Evolutionary conservation across 768 basidiomycete species (phyloP), one percentile per base, ranked within the genome.

Genomic region (Boletus edulis): DNA sequence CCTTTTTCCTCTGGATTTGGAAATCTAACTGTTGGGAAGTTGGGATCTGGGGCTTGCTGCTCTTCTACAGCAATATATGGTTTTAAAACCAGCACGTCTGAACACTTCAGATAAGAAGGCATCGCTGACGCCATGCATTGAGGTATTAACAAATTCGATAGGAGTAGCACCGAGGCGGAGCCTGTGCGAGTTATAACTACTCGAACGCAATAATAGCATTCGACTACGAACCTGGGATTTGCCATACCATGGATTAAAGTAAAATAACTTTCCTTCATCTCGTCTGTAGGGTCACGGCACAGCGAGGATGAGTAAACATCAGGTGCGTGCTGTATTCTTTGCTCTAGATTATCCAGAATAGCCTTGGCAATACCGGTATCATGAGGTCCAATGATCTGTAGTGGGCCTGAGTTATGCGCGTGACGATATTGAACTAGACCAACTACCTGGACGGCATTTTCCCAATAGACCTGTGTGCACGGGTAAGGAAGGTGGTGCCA

Each of bases 1-100:
- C 93, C 93, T 71, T 89, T 86, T 68, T 95, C 93, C 69, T 95
- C 93, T 2, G 93, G 93, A 64, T 95, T 95, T 3, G 93, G 93
- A 68, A 91, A 94, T 20, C 72, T 73, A 17, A 94, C 89, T 5
- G 92, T 93, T 4, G 90, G 83, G 63, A 95, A 95, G 29, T 92
- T 82, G 5, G 93, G 90, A 70, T 95, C 87, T 3, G 94, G 89
- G 3, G 73, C 52, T 57, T 80, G 79, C 68, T 95, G 93, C 58
- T 84, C 79, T 48, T 67, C 63, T 12, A 93, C 88, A 2, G 84
- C 79, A 11, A 78, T 75, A 66, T 80, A 86, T 2, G 80, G 76
- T 17, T 17, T 76, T 62, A 55, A 91, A 84, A 6, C 84, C 84
- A 54, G 82, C 84, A 4, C 71, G 56, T 38, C 75, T 70, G 55